phyloP scores from a whole-genome alignment of 1,284 basidiomycete genomes.

The Leccinum fuscescens region DNA sequence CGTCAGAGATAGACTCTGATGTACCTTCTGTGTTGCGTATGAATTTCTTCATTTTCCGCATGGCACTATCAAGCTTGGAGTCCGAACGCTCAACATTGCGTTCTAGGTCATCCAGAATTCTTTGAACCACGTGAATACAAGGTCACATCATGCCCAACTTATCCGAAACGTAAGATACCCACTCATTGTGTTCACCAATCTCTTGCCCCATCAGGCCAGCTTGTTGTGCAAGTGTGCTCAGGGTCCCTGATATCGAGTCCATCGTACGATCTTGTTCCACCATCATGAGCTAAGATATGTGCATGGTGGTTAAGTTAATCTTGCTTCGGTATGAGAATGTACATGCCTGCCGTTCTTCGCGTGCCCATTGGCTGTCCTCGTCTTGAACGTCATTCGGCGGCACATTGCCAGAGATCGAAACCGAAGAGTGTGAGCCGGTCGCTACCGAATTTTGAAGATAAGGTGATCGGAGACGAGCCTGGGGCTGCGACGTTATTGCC shows the following conservation, averaged over 20 bases:
- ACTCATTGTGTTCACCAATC: slow-evolving; percentile 87
- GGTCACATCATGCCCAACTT: neutral
- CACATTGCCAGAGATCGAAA: slow-evolving; percentile 6
- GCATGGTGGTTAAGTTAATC: neutral
- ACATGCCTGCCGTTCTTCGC: slow-evolving; percentile 77
- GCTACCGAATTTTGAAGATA: slow-evolving; percentile 12
- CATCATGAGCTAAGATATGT: slow-evolving; percentile 66
- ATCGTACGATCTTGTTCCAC: slow-evolving; percentile 85
- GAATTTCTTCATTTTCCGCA: slow-evolving; percentile 76
- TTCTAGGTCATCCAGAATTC: slow-evolving; percentile 83
- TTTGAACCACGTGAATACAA: slow-evolving; percentile 32
- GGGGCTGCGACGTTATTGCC: slow-evolving; percentile 5
- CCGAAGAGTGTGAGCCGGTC: slow-evolving; percentile 17
- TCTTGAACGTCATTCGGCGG: slow-evolving; percentile 44
- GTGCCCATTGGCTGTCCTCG: slow-evolving; percentile 74
- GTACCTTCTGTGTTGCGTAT: slow-evolving; percentile 79
- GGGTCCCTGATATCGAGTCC: slow-evolving; percentile 79
- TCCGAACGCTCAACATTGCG: slow-evolving; percentile 72
- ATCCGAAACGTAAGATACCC: slow-evolving; percentile 26
- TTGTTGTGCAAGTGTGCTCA: slow-evolving; percentile 79
- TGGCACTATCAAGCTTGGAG: slow-evolving; percentile 65
- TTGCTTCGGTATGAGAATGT: neutral
- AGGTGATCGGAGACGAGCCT: slow-evolving; percentile 15
- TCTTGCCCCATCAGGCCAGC: slow-evolving; percentile 90
- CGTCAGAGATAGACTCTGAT: slow-evolving; percentile 9